Evolutionary conservation across 305 asterid species (phyloP).

Genomic region (Rubia tinctorum): DNA sequence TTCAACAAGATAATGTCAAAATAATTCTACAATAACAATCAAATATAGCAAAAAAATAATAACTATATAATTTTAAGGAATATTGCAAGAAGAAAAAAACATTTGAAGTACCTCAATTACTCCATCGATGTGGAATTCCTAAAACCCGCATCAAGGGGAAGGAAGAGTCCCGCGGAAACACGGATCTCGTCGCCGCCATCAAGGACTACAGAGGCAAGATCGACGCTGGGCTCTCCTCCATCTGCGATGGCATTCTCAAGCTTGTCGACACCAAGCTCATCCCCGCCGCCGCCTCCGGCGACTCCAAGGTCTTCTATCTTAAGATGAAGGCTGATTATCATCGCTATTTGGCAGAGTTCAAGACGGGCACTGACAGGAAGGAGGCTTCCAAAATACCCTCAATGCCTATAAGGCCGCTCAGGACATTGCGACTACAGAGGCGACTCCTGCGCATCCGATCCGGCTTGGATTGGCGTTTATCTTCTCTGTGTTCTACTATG

Average conservation of each 20-base stretch:
- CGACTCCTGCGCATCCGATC: slow-evolving; percentile 81
- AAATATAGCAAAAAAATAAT: no score
- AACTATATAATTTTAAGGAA: no score
- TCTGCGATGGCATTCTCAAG: no score
- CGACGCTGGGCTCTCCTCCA: no score
- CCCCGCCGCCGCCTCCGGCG: slow-evolving; percentile 29
- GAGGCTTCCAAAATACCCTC: slow-evolving; percentile 40
- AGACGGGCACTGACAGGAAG: slow-evolving; percentile 33
- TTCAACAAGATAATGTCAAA: background rate
- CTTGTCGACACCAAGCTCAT: slow-evolving; percentile 17
- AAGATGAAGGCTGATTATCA: slow-evolving; percentile 43
- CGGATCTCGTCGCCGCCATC: no score
- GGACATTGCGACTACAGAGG: slow-evolving; percentile 41
- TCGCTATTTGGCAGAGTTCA: slow-evolving; percentile 40
- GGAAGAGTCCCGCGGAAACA: no score
- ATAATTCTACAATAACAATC: no score
- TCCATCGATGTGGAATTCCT: no score
- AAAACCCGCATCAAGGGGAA: no score
- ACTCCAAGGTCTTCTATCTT: slow-evolving; percentile 41
- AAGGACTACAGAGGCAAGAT: no score
- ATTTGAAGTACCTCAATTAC: no score
- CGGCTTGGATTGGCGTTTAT: slow-evolving; percentile 86
- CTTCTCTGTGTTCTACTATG: slow-evolving; percentile 85
- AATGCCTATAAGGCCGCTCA: slow-evolving; percentile 40
- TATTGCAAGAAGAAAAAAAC: no score